Percentiles rank a stretch among this genome's conserved stretches.
Evolutionary conservation across 768 basidiomycete species (phyloP).

Genomic region (Pleurotus pulmonarius): DNA sequence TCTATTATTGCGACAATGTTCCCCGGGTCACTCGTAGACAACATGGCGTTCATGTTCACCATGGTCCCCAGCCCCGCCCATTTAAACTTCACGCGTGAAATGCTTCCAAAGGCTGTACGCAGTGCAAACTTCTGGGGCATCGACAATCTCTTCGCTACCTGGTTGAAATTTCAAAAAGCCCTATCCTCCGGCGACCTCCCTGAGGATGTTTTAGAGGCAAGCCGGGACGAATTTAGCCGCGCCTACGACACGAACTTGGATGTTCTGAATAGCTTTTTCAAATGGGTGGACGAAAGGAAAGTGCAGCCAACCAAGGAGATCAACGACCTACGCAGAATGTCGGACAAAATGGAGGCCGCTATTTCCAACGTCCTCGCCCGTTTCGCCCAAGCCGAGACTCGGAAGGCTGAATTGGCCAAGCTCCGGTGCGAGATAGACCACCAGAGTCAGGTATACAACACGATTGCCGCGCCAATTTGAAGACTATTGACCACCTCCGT

Average conservation of each 20-base stretch:
- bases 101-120: constrained; percentile 12
- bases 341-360: constrained; percentile 8
- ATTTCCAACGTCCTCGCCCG: constrained; percentile 8
- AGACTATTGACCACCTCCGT: background rate
- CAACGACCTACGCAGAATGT: constrained; percentile 8
- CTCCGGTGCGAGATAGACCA: constrained; percentile 4
- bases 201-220: background rate
- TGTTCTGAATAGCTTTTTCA: constrained; percentile 10
- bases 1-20: constrained; percentile 19
- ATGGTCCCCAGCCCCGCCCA: constrained; percentile 15
- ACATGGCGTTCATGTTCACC: constrained; percentile 23
- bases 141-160: constrained; percentile 12
- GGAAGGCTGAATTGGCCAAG: constrained; percentile 7
- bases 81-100: constrained; percentile 17
- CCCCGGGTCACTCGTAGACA: constrained; percentile 17
- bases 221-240: background rate
- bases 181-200: background rate
- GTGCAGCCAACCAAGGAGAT: constrained; percentile 15
- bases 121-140: constrained; percentile 8
- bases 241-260: constrained; percentile 10
- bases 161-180: constrained; percentile 5
- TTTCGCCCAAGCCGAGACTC: constrained; percentile 7
- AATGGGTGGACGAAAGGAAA: constrained; percentile 11
- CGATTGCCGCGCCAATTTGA: background rate
- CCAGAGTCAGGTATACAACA: constrained; percentile 3